Evolutionary conservation across 345 rosid species (phyloP), one percentile per base, ranked within the genome.

Genomic region (Populus deltoides): DNA sequence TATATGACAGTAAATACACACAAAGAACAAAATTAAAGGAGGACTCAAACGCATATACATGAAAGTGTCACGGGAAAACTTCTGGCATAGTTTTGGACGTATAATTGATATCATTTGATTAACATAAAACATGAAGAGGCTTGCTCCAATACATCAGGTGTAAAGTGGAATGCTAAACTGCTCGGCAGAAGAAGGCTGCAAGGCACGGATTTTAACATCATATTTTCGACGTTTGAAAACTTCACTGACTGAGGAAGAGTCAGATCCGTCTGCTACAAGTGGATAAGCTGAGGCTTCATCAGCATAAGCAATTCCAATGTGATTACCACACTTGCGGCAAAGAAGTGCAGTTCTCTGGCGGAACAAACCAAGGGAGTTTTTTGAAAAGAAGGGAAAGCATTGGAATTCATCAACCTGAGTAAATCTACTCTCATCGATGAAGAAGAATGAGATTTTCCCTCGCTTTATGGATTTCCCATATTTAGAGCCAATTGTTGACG

Each of bases 401-500:
- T 86, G 94, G 82, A 93, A 83, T 84, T 96, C 93, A 66, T 92
- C 97, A 6, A 90, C 94, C 66, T 87, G 93, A 8, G 88, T 92
- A 85, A 96, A 96, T 82, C 97, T 91, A 77, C 92, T 89, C 79
- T 93, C 97, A 31, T 96, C 99, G 1, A 92, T 81, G 72, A 84
- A 76, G 81, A 88, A 84, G 88, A 96, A 96, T 5, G 99, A 92
- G 79, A 96, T 91, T 82, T 90, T 89, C 75, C 98, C 99, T 68
- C 88, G 89, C 88, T 90, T 96, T 84, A 93, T 96, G 15, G 97
- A 96, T 84, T 96, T 96, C 47, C 97, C 93, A 59, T 96, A 96
- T 77, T 93, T 93, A 1, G 93, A 90, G 80, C 97, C 98, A 12
- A 96, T 92, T 1, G 88, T 81, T 8, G 99, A 83, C 6, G 92